phyloP scores from a whole-genome alignment of 768 basidiomycete species.

The Suillus subalutaceus region DNA sequence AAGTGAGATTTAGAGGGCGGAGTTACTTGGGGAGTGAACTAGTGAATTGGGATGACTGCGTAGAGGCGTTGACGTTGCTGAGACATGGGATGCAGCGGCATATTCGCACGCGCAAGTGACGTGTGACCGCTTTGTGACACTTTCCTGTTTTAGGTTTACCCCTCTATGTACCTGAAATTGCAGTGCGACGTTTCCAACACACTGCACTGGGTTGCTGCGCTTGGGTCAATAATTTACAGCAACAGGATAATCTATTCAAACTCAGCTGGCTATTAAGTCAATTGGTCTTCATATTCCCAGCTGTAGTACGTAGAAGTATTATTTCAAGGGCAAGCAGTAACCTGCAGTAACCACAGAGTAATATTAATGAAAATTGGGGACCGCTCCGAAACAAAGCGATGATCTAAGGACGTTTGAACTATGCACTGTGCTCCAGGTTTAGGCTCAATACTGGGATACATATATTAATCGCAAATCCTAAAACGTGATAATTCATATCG shows the following conservation, averaged over 20 bases:
- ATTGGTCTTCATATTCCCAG: background rate
- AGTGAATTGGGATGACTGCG: slow-evolving; percentile 24
- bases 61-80: slow-evolving; percentile 16
- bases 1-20: slow-evolving; percentile 20
- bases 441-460: background rate
- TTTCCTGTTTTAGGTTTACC: background rate
- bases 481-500: background rate
- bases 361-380: background rate
- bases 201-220: background rate
- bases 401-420: background rate
- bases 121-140: slow-evolving; percentile 19
- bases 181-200: background rate
- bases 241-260: background rate
- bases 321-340: background rate
- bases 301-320: background rate
- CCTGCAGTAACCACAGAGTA: background rate
- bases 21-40: slow-evolving; percentile 23
- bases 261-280: background rate
- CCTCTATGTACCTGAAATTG: background rate
- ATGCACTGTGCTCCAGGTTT: background rate
- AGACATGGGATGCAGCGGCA: slow-evolving; percentile 5
- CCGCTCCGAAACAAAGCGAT: background rate
- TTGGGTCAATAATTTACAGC: background rate
- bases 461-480: background rate
- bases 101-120: slow-evolving; percentile 24